phyloP scores from a whole-genome alignment of 495 filamentous ascomycete species.

The Xylaria flabelliformis region DNA sequence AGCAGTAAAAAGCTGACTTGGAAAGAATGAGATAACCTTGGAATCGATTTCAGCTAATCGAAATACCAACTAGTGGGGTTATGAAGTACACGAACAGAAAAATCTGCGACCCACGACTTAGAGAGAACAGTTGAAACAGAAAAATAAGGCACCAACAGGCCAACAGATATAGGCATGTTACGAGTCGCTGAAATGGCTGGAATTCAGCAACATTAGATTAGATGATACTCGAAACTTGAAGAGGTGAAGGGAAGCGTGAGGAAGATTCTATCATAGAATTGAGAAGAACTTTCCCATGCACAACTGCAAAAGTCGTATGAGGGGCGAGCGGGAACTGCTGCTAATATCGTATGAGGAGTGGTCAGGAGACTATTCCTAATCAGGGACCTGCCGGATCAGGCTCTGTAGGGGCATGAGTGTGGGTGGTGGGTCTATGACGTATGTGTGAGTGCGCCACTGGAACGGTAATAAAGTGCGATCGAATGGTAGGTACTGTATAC shows the following conservation, averaged over 20 bases:
- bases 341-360: slow-evolving; percentile 26
- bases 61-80: background rate
- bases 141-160: background rate
- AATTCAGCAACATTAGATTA: background rate
- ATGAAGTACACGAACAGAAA: background rate
- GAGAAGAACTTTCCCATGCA: background rate
- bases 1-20: background rate
- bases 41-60: background rate
- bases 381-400: slow-evolving; percentile 24
- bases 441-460: slow-evolving; percentile 15
- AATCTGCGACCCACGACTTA: background rate
- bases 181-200: background rate
- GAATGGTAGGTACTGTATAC: slow-evolving; percentile 20
- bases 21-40: background rate
- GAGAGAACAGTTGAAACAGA: background rate
- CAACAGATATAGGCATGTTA: background rate
- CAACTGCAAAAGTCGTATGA: slow-evolving; percentile 10
- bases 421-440: slow-evolving; percentile 21
- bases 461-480: slow-evolving; percentile 25
- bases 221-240: background rate
- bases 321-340: slow-evolving; percentile 11
- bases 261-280: background rate
- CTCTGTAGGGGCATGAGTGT: background rate
- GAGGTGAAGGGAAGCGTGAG: background rate
- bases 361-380: slow-evolving; percentile 4